Base-by-base conservation (phyloP, 2,329 filamentous ascomycete genomes). In the Cytospora piceae region DNA sequence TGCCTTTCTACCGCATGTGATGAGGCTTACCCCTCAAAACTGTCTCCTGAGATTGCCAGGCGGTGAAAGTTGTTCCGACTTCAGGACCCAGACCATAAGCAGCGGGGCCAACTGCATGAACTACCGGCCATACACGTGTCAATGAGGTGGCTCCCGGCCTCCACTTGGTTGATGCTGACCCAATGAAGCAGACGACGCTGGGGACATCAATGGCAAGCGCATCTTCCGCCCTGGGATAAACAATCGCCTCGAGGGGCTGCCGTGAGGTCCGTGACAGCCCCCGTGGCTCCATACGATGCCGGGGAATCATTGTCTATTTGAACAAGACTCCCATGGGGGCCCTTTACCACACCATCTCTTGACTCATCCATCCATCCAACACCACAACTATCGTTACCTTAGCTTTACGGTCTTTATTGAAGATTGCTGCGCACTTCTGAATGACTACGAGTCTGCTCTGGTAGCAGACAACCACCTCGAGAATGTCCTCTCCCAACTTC, bases 341-440 rank as follows among this genome's bases (percentile, higher is more conserved):
- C 2, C 49, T n/a, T 17, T 34, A 3, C 27, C 24, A 31, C 20
- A 15, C 15, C 31, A 12, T 39, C 17, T 32, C 8, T 57, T 61
- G 39, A 57, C 53, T 61, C 52, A 37, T 37, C 34, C 11, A 37
- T 37, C 34, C 34, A 15, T 37, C 31, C 24, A 57, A 62, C 53
- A 55, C n/a, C 39, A 63, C n/a, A 24, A 54, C 24, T 63, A 29
- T 20, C 61, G 46, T 24, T 9, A 12, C 9, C 51, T 53, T 15
- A 5, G 32, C 37, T 57, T 51, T 56, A 56, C 60, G 4, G n/a
- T 56, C 55, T 53, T 60, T 4, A 32, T 39, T 22, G 52, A 59
- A 52, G 51, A 31, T 27, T 55, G 53, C 56, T 61, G 57, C 63
- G 54, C 66, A 61, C 58, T 64, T 65, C 64, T 65, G 62, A 64